Conservation (phyloP, 805 yeast genomes). For the Komagataella pastoris region DNA sequence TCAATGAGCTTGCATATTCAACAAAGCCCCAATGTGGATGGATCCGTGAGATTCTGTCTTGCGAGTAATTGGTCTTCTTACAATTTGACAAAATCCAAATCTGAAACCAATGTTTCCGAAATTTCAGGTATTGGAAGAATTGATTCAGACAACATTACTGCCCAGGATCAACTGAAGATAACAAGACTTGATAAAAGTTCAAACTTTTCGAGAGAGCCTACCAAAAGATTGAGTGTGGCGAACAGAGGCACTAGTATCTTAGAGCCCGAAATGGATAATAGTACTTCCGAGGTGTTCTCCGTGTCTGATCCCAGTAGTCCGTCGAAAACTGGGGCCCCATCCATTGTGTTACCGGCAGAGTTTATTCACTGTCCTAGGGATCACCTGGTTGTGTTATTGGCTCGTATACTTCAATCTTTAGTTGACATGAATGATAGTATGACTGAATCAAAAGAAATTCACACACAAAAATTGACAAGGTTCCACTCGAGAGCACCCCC, state of each 20-base stretch:
- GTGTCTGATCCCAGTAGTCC: background rate
- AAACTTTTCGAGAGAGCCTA: background rate
- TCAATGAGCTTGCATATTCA: background rate
- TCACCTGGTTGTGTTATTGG: slow-evolving; percentile 56
- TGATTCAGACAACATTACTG: background rate
- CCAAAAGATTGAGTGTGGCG: background rate
- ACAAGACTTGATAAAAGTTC: background rate
- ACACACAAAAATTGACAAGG: slow-evolving; percentile 47
- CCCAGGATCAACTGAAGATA: background rate
- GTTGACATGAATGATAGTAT: slow-evolving; percentile 56
- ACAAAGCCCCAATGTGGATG: background rate
- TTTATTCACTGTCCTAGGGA: slow-evolving; percentile 58
- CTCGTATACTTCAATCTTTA: slow-evolving; percentile 70
- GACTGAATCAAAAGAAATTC: slow-evolving; percentile 19
- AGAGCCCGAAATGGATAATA: background rate
- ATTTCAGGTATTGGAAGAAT: background rate
- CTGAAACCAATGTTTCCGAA: background rate
- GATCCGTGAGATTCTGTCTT: background rate
- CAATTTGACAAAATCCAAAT: background rate
- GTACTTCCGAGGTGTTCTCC: background rate
- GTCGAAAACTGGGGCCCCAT: background rate
- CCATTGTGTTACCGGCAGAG: slow-evolving; percentile 25
- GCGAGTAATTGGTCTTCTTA: background rate
- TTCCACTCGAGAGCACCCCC: slow-evolving; percentile 95
- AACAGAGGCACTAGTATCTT: background rate